A percentile compares a stretch with the other conserved stretches of the same genome.
These are phyloP conservation scores for Akanthomyces uredinophilus DNA, from an alignment of 2,329 filamentous ascomycete genomes.

Conservation along the genomic window DNA sequence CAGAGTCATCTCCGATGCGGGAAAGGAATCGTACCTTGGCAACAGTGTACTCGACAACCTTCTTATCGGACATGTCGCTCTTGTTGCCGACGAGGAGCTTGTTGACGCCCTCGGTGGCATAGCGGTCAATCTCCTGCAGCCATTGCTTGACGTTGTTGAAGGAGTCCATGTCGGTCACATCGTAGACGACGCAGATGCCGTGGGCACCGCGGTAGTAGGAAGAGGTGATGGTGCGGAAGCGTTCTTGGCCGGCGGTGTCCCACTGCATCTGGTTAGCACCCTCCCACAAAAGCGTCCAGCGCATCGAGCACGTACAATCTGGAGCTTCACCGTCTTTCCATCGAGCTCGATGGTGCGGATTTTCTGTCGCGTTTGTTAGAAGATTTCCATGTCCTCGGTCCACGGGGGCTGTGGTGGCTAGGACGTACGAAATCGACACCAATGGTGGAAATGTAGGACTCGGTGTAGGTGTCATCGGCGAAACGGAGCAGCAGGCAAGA, in stretches of 20 bases:
- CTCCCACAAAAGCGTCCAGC: not conserved
- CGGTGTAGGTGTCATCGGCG: conserved; percentile 97
- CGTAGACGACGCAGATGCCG: conserved; percentile 99
- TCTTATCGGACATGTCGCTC: conserved; percentile 99
- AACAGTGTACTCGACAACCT: conserved; percentile 98
- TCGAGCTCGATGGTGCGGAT: conserved; percentile 99
- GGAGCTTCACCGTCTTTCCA: conserved; percentile 98
- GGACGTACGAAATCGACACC: conserved; percentile 92
- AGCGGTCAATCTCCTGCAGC: conserved; percentile 99
- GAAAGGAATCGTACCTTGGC: conserved; percentile 71
- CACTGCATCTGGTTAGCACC: conserved; percentile 53
- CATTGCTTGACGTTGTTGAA: conserved; percentile 99
- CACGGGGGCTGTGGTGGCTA: not conserved
- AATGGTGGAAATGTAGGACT: conserved; percentile 99
- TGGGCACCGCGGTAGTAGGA: conserved; percentile 99
- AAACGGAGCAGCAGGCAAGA: conserved; percentile 97
- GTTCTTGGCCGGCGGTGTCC: conserved; percentile 98
- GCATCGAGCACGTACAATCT: conserved; percentile 70
- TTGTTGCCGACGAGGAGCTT: conserved; percentile 99
- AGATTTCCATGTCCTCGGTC: not conserved
- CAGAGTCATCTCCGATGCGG: not conserved
- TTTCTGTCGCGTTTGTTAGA: conserved; percentile 58
- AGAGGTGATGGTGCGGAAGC: conserved; percentile 98
- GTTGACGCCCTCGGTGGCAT: conserved; percentile 98
- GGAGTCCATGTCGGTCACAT: conserved; percentile 99